Evolutionary conservation across 2,329 filamentous ascomycete species (phyloP), one percentile per base, ranked within the genome.

Genomic region (Celoporthe dispersa): DNA sequence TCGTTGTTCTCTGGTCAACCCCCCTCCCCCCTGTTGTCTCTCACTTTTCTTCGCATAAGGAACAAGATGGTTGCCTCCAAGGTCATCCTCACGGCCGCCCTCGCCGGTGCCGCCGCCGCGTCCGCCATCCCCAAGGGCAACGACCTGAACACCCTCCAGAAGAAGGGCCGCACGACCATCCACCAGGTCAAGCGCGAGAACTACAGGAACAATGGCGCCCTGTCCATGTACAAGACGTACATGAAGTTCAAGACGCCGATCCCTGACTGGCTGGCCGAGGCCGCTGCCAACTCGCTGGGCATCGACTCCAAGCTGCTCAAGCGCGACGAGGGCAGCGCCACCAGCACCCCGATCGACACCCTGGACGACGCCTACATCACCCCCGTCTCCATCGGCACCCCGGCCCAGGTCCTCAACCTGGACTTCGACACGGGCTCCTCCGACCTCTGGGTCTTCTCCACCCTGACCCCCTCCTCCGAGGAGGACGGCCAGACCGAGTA

Each of bases 371-470:
- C 69, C 51, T 88, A 88, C 72, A 79, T 88, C 62, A 84, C 83
- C 48, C 87, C 89, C 1, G 89, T 92, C 68, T 85, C 82, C 28
- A 82, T 92, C 75, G 90, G 90, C 68, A 83, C 74, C 3, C 80
- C 79, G 37, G 75, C 79, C 9, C 85, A 87, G 73, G 88, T 83
- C 9, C 75, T 92, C 75, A 85, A 87, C 73, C 81, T 92, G 73
- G 87, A 91, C 77, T 88, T 92, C 73, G 90, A 92, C 75, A 92
- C 90, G 51, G 90, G 90, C 37, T 90, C 87, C 66, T 84, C 89
- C 60, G 90, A 92, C 80, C 82, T 92, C 84, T 92, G 90, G 90
- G 88, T 90, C 41, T 92, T 89, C 80, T 90, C 88, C 19, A 83
- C 80, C 59, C 80, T 87, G 66, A 84, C 88, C 44, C 78, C 86